Evolutionary conservation across 805 yeast species (phyloP), one percentile per base, ranked within the genome.

Genomic region (Cyberlindnera maritima): DNA sequence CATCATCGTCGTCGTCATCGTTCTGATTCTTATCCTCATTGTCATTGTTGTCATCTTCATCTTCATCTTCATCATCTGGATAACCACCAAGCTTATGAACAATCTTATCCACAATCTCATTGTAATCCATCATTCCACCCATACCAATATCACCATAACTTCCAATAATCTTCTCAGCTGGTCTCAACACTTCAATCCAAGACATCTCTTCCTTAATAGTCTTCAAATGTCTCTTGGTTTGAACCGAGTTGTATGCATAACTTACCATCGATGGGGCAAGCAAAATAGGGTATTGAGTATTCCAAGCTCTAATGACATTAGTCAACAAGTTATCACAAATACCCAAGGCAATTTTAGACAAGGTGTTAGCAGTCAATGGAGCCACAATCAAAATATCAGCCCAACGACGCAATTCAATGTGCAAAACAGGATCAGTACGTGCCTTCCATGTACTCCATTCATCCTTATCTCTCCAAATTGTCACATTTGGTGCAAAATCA

Each of bases 51-150:
- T 71, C 76, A 0, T 73, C 75, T 14, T 68, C 76, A 18, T 71
- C 76, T 12, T 71, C 77, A 26, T 73, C 76, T 12, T 76, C 81
- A 25, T 71, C 77, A 43, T 79, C 76, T 17, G 83, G 83, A 75
- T 77, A 68, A 47, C 81, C 75, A 53, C 83, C 80, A 54, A 90
- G 69, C 61, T 83, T 85, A 66, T 82, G 73, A 18, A 87, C 95
- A 41, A 88, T 75, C 57, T 82, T 81, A 62, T 90, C 95, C 17
- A 90, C 96, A 57, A 94, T 85, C 64, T 91, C 97, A 63, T 88
- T 86, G 81, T 95, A 89, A 58, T 94, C 98, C 84, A 91, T 85
- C 98, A 94, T 94, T 45, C 99, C 98, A 41, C 99, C 98, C 89
- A 94, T 86, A n/a, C 98, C 98, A 47, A 94, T 90, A 58, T 92